Percentiles rank a stretch among this genome's conserved stretches.
Evolutionary conservation across 345 rosid genomes (phyloP).

Genomic region (Theobroma cacao): DNA sequence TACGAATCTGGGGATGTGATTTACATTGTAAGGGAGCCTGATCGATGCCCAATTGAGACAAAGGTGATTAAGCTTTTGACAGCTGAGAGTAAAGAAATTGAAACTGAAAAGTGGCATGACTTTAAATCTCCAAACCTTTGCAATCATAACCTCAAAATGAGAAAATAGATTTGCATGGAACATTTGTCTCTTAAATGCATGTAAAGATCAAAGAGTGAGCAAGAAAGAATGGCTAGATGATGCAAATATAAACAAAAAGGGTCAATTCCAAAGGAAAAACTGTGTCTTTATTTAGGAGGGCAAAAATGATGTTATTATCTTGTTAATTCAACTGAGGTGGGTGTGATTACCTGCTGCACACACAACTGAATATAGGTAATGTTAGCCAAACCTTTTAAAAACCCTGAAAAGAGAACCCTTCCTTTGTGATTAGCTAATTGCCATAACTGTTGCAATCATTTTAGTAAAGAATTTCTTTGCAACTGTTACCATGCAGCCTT

Average conservation of each 20-base stretch:
- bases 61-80: slow-evolving; percentile 19
- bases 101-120: background rate
- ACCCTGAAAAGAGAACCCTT: too few species aligned
- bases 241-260: background rate
- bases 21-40: slow-evolving; percentile 72
- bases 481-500: background rate
- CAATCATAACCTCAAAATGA: background rate
- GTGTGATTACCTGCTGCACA: background rate
- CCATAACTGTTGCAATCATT: background rate
- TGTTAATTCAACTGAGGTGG: background rate
- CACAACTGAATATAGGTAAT: background rate
- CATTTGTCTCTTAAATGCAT: background rate
- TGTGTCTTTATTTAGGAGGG: background rate
- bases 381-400: too few species aligned
- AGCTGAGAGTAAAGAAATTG: background rate
- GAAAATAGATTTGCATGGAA: too few species aligned
- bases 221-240: too few species aligned
- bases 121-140: background rate
- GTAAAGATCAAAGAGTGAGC: background rate
- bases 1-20: slow-evolving; percentile 45
- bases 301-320: background rate
- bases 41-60: slow-evolving; percentile 35
- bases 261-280: background rate
- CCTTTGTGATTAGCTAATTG: too few species aligned
- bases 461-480: background rate